These are phyloP conservation scores for Stylosanthes scabra DNA, from an alignment of 331 rosid species.

Conservation along the genomic window DNA sequence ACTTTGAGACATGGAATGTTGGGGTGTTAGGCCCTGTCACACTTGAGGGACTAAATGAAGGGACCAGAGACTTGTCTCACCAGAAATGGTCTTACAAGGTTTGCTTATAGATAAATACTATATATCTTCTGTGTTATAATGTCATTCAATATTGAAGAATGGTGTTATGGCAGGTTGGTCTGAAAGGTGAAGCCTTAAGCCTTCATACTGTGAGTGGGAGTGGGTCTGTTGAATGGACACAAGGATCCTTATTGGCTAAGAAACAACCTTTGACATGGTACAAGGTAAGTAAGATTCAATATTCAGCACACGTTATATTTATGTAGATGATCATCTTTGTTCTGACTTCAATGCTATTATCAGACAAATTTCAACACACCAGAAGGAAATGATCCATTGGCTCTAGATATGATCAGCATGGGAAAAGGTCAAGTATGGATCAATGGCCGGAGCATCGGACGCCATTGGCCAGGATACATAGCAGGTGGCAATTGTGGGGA, in stretches of 20 bases:
- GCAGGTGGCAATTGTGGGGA: conserved; percentile 69
- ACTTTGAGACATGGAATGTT: conserved; percentile 91
- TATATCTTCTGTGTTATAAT: conserved; percentile 9
- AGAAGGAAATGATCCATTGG: conserved; percentile 73
- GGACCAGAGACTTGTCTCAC: conserved; percentile 82
- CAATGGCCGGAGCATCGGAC: conserved; percentile 86
- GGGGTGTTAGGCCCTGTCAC: conserved; percentile 94
- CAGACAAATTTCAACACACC: conserved; percentile 81
- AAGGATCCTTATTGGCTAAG: conserved; percentile 63
- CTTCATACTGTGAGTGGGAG: conserved; percentile 80
- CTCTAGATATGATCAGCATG: conserved; percentile 91
- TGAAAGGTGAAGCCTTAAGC: conserved; percentile 73
- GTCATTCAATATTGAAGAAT: background rate
- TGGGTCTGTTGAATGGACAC: conserved; percentile 75
- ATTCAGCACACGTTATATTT: conserved; percentile 16
- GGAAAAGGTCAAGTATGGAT: conserved; percentile 94
- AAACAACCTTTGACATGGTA: conserved; percentile 93
- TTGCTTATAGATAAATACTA: background rate
- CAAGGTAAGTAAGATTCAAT: conserved; percentile 71
- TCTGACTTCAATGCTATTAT: conserved; percentile 26
- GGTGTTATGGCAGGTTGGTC: conserved; percentile 63
- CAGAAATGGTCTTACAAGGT: conserved; percentile 98
- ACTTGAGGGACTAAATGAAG: conserved; percentile 72
- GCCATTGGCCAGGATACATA: conserved; percentile 85
- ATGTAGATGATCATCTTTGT: conserved; percentile 10